phyloP scores from a whole-genome alignment of 345 rosid genomes.

The Bretschneidera sinensis region DNA sequence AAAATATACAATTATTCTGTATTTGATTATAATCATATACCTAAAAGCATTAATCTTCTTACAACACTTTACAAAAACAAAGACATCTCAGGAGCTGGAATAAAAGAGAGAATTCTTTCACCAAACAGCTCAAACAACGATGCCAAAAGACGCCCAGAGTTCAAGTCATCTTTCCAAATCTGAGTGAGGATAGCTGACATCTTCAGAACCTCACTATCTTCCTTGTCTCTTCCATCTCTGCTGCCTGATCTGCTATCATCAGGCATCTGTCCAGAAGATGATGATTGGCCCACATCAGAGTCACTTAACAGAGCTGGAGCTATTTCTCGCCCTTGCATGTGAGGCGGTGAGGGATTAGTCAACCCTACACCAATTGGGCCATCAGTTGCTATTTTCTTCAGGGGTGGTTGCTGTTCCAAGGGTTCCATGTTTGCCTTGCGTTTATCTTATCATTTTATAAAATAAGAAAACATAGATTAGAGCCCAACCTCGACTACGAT shows the following conservation, averaged over 20 bases:
- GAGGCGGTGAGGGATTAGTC: slow-evolving; percentile 30
- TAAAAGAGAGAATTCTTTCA: slow-evolving; percentile 61
- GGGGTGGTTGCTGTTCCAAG: slow-evolving; percentile 36
- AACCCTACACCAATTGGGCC: slow-evolving; percentile 30
- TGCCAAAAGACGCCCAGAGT: slow-evolving; percentile 57
- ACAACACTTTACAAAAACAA: slow-evolving; percentile 47
- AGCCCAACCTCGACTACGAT: not conserved
- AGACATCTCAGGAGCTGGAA: slow-evolving; percentile 77
- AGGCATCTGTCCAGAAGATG: slow-evolving; percentile 36
- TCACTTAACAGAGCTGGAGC: slow-evolving; percentile 30
- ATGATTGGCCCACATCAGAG: slow-evolving; percentile 27
- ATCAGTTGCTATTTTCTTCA: slow-evolving; percentile 54
- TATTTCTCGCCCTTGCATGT: slow-evolving; percentile 34
- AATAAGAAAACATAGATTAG: slow-evolving; percentile 2
- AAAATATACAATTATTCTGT: not conserved
- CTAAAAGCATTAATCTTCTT: slow-evolving; percentile 9
- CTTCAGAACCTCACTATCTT: slow-evolving; percentile 25
- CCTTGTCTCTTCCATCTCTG: slow-evolving; percentile 24
- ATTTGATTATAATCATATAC: not conserved
- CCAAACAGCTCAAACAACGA: slow-evolving; percentile 67
- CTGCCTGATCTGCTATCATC: slow-evolving; percentile 22
- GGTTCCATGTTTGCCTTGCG: slow-evolving; percentile 43
- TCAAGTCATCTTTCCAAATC: slow-evolving; percentile 79
- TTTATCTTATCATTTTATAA: slow-evolving; percentile 39
- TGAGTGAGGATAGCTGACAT: slow-evolving; percentile 49